Evolutionary conservation across 441 rosid genomes (phyloP).

Genomic region (Gossypium trilobum): DNA sequence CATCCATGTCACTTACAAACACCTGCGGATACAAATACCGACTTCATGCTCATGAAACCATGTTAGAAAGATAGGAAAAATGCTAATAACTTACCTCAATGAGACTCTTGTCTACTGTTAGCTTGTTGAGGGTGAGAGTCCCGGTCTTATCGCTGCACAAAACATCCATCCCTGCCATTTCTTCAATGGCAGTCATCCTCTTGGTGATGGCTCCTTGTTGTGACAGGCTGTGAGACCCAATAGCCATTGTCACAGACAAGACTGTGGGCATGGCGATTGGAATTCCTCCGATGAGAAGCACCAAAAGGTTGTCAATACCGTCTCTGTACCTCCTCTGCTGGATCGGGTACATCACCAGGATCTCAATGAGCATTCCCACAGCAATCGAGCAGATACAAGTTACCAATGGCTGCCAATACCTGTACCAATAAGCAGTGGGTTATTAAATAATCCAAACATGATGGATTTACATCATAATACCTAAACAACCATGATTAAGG

Average conservation of each 20-base stretch:
- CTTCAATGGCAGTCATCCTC: slow-evolving; percentile 95
- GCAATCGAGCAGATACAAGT: slow-evolving; percentile 93
- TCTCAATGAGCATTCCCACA: slow-evolving; percentile 63
- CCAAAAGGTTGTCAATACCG: slow-evolving; percentile 83
- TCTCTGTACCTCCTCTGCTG: slow-evolving; percentile 68
- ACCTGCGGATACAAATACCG: slow-evolving; percentile 27
- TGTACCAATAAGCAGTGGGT: slow-evolving; percentile 17
- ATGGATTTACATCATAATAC: not conserved
- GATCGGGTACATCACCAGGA: slow-evolving; percentile 65
- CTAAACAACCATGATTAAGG: not conserved
- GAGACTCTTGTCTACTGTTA: slow-evolving; percentile 65
- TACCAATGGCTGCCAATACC: slow-evolving; percentile 87
- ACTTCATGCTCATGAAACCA: not conserved
- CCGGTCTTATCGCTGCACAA: slow-evolving; percentile 93
- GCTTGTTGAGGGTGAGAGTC: slow-evolving; percentile 86
- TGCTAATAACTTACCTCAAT: slow-evolving; percentile 42
- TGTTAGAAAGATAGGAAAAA: not conserved
- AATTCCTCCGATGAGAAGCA: slow-evolving; percentile 89
- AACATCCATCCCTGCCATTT: slow-evolving; percentile 97
- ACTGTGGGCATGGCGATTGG: slow-evolving; percentile 98
- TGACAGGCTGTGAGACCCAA: slow-evolving; percentile 80
- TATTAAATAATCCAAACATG: not conserved
- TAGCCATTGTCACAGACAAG: slow-evolving; percentile 93
- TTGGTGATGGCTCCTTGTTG: slow-evolving; percentile 95
- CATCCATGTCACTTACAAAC: slow-evolving; percentile 34